phyloP scores from a whole-genome alignment of 2,329 filamentous ascomycete genomes.

The Pseudopyricularia cyperi region DNA sequence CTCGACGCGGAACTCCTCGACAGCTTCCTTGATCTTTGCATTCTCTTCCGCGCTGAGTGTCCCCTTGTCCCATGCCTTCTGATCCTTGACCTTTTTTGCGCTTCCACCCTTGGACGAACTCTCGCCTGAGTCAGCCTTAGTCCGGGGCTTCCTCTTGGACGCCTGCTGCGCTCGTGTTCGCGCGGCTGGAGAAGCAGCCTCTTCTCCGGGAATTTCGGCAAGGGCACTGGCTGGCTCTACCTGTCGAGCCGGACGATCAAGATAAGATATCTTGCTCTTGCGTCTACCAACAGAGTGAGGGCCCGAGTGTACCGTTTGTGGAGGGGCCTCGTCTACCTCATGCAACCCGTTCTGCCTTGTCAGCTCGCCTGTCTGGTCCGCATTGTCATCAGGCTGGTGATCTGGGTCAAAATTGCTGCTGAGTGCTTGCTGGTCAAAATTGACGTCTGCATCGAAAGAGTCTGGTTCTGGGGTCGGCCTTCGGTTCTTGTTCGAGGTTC shows the following conservation, averaged over 20 bases:
- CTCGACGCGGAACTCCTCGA: constrained; percentile 30
- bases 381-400: not conserved
- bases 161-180: not conserved
- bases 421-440: not conserved
- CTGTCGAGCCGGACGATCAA: not conserved
- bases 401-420: not conserved
- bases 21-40: constrained; percentile 22
- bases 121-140: not conserved
- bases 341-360: not conserved
- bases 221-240: not conserved
- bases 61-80: constrained; percentile 13
- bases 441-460: not conserved
- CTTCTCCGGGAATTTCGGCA: not conserved
- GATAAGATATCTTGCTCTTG: not conserved
- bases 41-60: constrained; percentile 31
- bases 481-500: not conserved
- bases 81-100: not conserved
- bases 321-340: not conserved
- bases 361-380: not conserved
- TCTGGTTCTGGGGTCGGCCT: not conserved
- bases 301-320: not conserved
- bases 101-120: not conserved
- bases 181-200: not conserved
- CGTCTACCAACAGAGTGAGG: not conserved
- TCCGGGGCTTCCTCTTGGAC: not conserved